Percentiles rank a stretch among this genome's conserved stretches.
Conservation (phyloP, 805 yeast genomes). For the Wickerhamomyces bisporus region DNA sequence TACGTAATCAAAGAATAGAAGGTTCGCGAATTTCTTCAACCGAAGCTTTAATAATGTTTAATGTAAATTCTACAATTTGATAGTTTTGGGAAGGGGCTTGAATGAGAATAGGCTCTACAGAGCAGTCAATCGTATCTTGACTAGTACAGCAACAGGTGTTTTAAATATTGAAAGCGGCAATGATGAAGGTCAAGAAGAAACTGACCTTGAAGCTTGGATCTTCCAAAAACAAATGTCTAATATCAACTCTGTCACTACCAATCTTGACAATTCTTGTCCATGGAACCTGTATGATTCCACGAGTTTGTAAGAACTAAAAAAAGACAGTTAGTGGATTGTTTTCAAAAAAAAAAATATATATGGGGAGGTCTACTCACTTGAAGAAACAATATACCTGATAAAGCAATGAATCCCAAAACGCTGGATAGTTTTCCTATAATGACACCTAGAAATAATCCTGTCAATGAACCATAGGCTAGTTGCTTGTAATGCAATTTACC, state of each 20-base stretch:
- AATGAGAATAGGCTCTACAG: no score
- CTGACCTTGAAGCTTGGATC: constrained; percentile 57
- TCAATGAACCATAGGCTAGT: constrained; percentile 53
- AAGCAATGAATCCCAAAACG: constrained; percentile 44
- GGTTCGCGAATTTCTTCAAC: constrained; percentile 11
- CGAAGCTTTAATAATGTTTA: no score
- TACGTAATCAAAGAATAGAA: constrained; percentile 3
- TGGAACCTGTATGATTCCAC: constrained; percentile 45
- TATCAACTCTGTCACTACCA: constrained; percentile 37
- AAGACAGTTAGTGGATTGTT: neutral
- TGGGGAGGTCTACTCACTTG: constrained; percentile 13
- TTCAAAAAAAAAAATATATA: no score
- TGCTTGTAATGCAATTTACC: constrained; percentile 51
- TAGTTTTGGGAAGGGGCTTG: no score
- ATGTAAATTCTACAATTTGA: no score
- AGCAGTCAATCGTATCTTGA: no score
- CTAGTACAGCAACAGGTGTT: no score
- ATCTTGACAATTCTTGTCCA: constrained; percentile 31
- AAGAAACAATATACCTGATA: constrained; percentile 35
- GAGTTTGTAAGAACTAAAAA: constrained; percentile 48
- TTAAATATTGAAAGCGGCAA: constrained; percentile 50
- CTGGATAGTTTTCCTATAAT: constrained; percentile 54
- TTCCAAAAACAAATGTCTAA: constrained; percentile 47
- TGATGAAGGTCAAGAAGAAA: constrained; percentile 48
- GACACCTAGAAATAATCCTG: constrained; percentile 53